These are phyloP conservation scores for Suhomyces vadensis DNA, from an alignment of 805 yeast species.

Conservation along the genomic window DNA sequence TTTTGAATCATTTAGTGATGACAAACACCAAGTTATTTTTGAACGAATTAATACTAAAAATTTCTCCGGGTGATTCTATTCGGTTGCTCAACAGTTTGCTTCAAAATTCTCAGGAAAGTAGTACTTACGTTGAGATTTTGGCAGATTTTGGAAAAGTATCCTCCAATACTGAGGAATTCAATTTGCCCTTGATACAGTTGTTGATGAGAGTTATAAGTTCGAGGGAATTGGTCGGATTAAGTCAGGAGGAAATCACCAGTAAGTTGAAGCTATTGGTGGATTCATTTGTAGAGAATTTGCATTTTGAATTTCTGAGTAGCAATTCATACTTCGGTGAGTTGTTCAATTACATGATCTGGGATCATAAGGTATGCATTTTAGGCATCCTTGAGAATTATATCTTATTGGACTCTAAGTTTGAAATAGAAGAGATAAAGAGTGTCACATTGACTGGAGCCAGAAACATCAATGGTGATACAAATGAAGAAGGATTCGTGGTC, in stretches of 20 bases:
- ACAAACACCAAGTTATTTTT: conserved; percentile 21
- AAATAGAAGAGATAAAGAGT: conserved; percentile 4
- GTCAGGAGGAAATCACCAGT: conserved; percentile 11
- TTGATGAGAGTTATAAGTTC: conserved; percentile 23
- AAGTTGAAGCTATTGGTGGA: conserved; percentile 16
- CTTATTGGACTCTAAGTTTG: conserved; percentile 20
- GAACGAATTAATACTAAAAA: conserved; percentile 20
- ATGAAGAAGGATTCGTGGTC: no score
- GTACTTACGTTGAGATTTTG: conserved; percentile 2
- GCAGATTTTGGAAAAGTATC: conserved; percentile 20
- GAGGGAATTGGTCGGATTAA: conserved; percentile 14
- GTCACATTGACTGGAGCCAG: background rate
- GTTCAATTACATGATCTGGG: conserved; percentile 34
- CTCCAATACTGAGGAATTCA: conserved; percentile 32
- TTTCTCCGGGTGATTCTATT: conserved; percentile 19
- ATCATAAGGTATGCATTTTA: conserved; percentile 27
- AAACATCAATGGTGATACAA: no score
- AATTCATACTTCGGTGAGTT: conserved; percentile 44
- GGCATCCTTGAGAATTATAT: conserved; percentile 30
- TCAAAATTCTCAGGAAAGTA: conserved; percentile 5
- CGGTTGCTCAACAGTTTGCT: conserved; percentile 18
- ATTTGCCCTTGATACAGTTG: conserved; percentile 34
- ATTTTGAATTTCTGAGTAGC: conserved; percentile 26
- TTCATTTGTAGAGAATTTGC: conserved; percentile 20
- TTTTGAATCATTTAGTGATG: conserved; percentile 16